phyloP scores from a whole-genome alignment of 2,329 filamentous ascomycete species.

The Gnomoniopsis smithogilvyi region DNA sequence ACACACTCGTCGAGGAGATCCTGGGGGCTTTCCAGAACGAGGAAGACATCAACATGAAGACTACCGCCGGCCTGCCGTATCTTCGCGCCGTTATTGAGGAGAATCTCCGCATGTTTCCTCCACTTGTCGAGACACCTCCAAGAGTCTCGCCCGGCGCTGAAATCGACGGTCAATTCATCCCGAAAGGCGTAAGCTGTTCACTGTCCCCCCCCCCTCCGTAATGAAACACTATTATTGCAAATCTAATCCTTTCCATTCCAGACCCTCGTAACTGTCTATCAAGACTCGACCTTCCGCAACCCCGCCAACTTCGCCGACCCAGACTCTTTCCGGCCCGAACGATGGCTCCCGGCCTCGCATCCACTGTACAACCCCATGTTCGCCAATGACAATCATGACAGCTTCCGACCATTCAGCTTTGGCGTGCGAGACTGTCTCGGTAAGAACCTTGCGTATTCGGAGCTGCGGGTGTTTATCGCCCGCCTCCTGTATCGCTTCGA shows the following conservation, averaged over 20 bases:
- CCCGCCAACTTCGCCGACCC: constrained; percentile 14
- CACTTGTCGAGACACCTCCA: constrained; percentile 7
- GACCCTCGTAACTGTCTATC: constrained; percentile 7
- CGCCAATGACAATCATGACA: constrained; percentile 16
- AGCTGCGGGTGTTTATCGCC: constrained; percentile 31
- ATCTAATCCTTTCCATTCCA: neutral
- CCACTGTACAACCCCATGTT: constrained; percentile 14
- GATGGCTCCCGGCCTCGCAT: constrained; percentile 18
- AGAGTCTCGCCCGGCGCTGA: constrained; percentile 2
- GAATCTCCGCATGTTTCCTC: constrained; percentile 58
- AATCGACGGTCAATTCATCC: constrained; percentile 4
- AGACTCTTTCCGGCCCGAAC: constrained; percentile 16
- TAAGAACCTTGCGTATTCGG: constrained; percentile 30
- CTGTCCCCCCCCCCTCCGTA: neutral
- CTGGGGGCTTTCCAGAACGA: constrained; percentile 23
- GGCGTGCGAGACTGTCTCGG: constrained; percentile 21
- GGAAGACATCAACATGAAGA: constrained; percentile 23
- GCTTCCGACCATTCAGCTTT: constrained; percentile 20
- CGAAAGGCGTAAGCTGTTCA: constrained; percentile 6
- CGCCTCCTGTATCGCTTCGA: constrained; percentile 34
- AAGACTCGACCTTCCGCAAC: constrained; percentile 15
- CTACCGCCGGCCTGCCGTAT: constrained; percentile 55
- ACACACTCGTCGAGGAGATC: constrained; percentile 25
- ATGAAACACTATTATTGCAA: too few species aligned
- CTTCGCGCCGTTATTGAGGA: constrained; percentile 75